Conservation (phyloP, 116 monocot species). For the Posidonia oceanica region DNA sequence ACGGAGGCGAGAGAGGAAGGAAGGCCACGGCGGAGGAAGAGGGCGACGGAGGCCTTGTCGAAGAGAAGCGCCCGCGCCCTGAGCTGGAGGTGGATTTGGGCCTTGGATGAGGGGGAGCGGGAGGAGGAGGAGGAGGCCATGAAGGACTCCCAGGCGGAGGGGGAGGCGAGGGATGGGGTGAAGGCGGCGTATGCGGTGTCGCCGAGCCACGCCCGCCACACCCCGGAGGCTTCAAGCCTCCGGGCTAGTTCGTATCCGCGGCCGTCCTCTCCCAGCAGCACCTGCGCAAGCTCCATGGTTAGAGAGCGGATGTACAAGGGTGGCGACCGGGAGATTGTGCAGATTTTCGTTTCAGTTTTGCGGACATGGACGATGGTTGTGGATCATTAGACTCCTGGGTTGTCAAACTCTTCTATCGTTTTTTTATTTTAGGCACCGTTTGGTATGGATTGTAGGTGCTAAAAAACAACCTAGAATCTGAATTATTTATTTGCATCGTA, state of each 20-base stretch:
- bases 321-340: no score
- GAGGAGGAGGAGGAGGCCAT: conserved; percentile 17
- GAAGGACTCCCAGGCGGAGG: conserved; percentile 86
- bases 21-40: conserved; percentile 18
- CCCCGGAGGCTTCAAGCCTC: conserved; percentile 59
- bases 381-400: no score
- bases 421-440: no score
- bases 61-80: conserved; percentile 84
- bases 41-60: conserved; percentile 74
- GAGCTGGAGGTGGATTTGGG: conserved; percentile 67
- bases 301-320: no score
- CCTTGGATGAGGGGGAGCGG: not conserved
- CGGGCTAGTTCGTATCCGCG: conserved; percentile 84
- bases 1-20: conserved; percentile 26
- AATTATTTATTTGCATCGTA: no score
- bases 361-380: no score
- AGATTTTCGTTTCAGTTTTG: no score
- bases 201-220: conserved; percentile 89
- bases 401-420: no score
- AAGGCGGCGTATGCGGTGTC: conserved; percentile 63
- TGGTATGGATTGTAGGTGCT: no score
- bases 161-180: conserved; percentile 48
- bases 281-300: conserved; percentile 7
- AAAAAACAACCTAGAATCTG: no score
- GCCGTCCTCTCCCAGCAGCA: conserved; percentile 79